Evolutionary conservation across 306 rosid genomes (phyloP).

Genomic region (Casuarina equisetifolia): DNA sequence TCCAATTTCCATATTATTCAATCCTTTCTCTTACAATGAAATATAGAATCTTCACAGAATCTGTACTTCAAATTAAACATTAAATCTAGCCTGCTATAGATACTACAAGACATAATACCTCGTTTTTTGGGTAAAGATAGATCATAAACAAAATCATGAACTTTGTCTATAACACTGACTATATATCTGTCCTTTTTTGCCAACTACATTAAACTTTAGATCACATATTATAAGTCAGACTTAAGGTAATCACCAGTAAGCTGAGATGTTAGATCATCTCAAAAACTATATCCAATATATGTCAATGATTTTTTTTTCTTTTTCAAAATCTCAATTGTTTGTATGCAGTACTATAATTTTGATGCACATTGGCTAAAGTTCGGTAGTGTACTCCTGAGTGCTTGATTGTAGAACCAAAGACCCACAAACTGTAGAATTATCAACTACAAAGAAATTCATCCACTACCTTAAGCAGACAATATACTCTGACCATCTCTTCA

Average conservation of each 20-base stretch:
- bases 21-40: background rate
- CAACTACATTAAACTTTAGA: no score
- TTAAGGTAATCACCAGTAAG: background rate
- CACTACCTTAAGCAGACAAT: no score
- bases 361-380: background rate
- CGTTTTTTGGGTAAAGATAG: background rate
- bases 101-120: no score
- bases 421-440: background rate
- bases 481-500: no score
- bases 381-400: background rate
- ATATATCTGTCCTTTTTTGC: no score
- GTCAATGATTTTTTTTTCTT: background rate
- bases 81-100: background rate
- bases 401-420: background rate
- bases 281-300: background rate
- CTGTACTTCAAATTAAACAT: background rate
- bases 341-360: background rate
- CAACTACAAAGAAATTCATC: no score
- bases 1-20: background rate
- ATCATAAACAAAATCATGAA: no score
- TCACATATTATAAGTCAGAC: no score
- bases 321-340: background rate
- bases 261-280: background rate
- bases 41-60: background rate
- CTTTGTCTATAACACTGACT: no score